A percentile compares a stretch with the other conserved stretches of the same genome.
Evolutionary conservation across 2,329 filamentous ascomycete species (phyloP).

Genomic region (Bipolaris zeicola): DNA sequence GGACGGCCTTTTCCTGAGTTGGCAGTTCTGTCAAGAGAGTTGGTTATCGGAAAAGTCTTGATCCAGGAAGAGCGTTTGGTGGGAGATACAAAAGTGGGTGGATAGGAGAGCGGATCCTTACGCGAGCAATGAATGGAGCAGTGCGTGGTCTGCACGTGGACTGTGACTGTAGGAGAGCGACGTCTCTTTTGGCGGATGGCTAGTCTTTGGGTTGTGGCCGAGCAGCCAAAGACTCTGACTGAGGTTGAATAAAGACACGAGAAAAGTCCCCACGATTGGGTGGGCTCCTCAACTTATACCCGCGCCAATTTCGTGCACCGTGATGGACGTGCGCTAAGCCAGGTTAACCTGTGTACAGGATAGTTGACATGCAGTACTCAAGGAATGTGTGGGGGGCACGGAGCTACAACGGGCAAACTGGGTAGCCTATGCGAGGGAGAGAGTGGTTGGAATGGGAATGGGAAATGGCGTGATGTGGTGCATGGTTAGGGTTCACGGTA

Average conservation of each 20-base stretch:
- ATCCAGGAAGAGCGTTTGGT: constrained; percentile 43
- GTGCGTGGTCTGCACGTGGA: constrained; percentile 35
- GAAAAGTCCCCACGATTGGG: constrained; percentile 29
- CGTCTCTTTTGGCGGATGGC: constrained; percentile 24
- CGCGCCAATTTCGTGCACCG: constrained; percentile 18
- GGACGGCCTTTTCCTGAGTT: constrained; percentile 43
- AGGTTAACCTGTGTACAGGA: constrained; percentile 1
- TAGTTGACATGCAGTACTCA: constrained; percentile 17
- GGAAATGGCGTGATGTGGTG: not conserved
- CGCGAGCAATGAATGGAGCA: constrained; percentile 42
- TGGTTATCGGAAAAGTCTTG: constrained; percentile 44
- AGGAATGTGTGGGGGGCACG: not conserved
- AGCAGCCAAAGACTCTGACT: constrained; percentile 12
- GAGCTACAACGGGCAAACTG: not conserved
- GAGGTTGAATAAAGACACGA: constrained; percentile 26
- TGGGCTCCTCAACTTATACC: constrained; percentile 27
- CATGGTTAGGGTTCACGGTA: not conserved
- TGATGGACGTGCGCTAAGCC: constrained; percentile 23
- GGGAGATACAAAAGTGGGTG: constrained; percentile 40
- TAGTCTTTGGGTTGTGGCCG: constrained; percentile 11
- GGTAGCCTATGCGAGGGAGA: not conserved
- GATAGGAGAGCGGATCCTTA: constrained; percentile 41
- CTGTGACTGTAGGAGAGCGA: constrained; percentile 32
- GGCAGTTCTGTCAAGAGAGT: constrained; percentile 42
- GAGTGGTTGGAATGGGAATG: not conserved